Evolutionary conservation across 179 eudicot species (phyloP), one percentile per base, ranked within the genome.

Genomic region (Camellia oleifera): DNA sequence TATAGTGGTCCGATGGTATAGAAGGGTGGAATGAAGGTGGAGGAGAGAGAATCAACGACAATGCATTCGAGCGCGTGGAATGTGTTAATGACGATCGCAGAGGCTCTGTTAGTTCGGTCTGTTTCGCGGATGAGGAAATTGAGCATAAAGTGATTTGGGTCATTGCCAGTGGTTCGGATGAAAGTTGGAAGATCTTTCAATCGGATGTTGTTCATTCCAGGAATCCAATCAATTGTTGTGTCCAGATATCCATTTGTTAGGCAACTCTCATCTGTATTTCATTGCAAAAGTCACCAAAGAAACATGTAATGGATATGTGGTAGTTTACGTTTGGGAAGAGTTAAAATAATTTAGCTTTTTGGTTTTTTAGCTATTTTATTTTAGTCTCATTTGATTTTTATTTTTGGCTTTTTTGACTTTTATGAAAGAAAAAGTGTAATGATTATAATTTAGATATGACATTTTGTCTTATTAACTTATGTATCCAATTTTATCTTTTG

Each of bases 231-330:
- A 15, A 81, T 44, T n/a, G 10, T 76, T 2, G 79, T 81, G 69
- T 81, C 83, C 42, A 81, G 26, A 26, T 81, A 75, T 13, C 83
- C 83, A n/a, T 81, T 81, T 75, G 83, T 81, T 14, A 75, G 69
- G 50, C 64, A 70, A 9, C 63, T 75, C 54, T 15, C 79, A 75
- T 75, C 79, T 81, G 73, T 26, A 56, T 69, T 77, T 7, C 40
- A 67, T 4, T 20, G 2, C 12, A 15, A 64, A 64, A 10, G 45
- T 63, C 11, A 63, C 45, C 23, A 2, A 61, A 15, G 23, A n/a
- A 15, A 61, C 65, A 15, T 4, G 52, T 48, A 48, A 23, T 23
- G 26, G 26, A 23, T 23, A 23, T 23, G 26, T 23, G 26, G 26
- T 23, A 23, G 26, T 23, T 23, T 23, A 0, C 26, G 26, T 23